Base-by-base conservation (phyloP, 176 grass and related monocot genomes). In the sorghum (Sorghum bicolor) region DNA sequence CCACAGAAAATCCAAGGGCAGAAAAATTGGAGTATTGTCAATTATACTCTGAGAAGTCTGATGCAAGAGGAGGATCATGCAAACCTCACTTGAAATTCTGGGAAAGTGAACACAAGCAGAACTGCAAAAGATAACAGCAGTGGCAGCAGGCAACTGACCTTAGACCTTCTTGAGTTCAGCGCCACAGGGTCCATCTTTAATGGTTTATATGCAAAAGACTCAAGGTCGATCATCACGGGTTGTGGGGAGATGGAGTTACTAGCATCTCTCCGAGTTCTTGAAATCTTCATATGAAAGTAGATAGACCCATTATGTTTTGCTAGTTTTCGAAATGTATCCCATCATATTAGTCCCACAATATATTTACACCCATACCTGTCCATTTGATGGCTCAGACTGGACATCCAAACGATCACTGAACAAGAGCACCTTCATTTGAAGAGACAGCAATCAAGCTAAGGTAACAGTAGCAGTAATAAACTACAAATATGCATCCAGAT, bases 341-440 rank as follows among this genome's bases (percentile, higher is more conserved):
- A 60, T 26, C 68, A 79, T 47, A 39, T 57, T 78, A 68, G 24
- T 57, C 31, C 37, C 15, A 34, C 40, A 19, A 75, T 64, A 74
- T 41, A 30, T 53, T 81, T 53, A 85, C 24, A 36, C n/a, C 37
- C 43, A 40, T 93, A 93, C 96, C 82, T 87, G 80, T 85, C 71
- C 29, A 57, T 75, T 93, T 25, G 48, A 39, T 53, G 58, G 67
- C 67, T 90, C 80, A 78, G 79, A 16, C 79, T 88, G 91, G 36
- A 89, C 74, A 74, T 95, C 72, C 90, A 98, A 88, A 82, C 80
- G 29, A 78, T 93, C 87, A 88, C 68, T 88, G 69, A 86, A 92
- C 83, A 98, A 82, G 33, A 95, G 75, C 24, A 98, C 89, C 96
- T 98, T 85, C 36, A 76, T 78, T 85, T 50, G 29, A 85, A 70